These are phyloP conservation scores for Cercospora beticola DNA, from an alignment of 2,329 filamentous ascomycete genomes.

Conservation along the genomic window DNA sequence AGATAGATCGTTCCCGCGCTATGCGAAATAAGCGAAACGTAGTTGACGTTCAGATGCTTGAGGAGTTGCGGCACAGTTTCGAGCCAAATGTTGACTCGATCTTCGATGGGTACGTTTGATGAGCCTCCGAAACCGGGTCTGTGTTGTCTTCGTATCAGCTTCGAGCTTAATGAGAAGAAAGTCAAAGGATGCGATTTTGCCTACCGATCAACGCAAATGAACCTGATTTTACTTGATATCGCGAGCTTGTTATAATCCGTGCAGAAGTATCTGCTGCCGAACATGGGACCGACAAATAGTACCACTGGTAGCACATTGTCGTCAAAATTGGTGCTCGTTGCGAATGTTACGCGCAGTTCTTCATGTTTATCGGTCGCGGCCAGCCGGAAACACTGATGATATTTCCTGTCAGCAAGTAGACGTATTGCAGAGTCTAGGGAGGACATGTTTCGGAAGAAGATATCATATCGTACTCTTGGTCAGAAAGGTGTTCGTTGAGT, in stretches of 20 bases:
- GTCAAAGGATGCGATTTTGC: not conserved
- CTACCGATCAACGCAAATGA: slow-evolving; percentile 44
- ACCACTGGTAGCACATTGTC: slow-evolving; percentile 32
- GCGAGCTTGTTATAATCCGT: slow-evolving; percentile 36
- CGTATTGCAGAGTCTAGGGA: slow-evolving; percentile 14
- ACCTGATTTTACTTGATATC: slow-evolving; percentile 37
- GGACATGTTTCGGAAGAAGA: not conserved
- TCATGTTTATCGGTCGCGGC: slow-evolving; percentile 28
- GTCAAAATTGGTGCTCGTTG: slow-evolving; percentile 37
- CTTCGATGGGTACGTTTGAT: slow-evolving; percentile 39
- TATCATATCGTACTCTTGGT: not conserved
- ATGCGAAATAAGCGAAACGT: slow-evolving; percentile 45
- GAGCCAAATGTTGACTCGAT: slow-evolving; percentile 43
- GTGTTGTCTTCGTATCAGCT: slow-evolving; percentile 2
- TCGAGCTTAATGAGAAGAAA: not conserved
- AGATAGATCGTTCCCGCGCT: slow-evolving; percentile 46
- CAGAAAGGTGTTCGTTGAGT: not conserved
- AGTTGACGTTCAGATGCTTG: slow-evolving; percentile 38
- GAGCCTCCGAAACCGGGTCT: slow-evolving; percentile 50
- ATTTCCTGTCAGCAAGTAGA: slow-evolving; percentile 19
- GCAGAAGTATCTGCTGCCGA: slow-evolving; percentile 38
- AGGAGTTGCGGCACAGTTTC: slow-evolving; percentile 46
- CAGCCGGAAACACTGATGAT: slow-evolving; percentile 35
- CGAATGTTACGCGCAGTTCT: slow-evolving; percentile 33
- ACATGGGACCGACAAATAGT: slow-evolving; percentile 44